A percentile compares a stretch with the other conserved stretches of the same genome.
Evolutionary conservation across 352 stramenopile species (phyloP).

Genomic region (Globisporangium viniferum): DNA sequence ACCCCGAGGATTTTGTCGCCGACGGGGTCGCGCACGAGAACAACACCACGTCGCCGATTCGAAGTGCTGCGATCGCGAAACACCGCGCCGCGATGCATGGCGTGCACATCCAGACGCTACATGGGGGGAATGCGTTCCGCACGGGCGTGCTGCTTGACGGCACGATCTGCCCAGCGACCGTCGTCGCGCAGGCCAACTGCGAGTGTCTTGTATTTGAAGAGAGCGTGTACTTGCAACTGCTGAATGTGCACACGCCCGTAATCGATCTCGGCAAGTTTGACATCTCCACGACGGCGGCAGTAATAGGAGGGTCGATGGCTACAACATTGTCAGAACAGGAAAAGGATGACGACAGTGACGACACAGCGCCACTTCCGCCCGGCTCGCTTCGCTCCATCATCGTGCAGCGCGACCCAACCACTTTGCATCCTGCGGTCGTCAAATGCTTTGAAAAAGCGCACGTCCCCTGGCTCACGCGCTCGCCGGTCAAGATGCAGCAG

Average conservation of each 20-base stretch:
- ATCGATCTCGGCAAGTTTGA: constrained; percentile 27
- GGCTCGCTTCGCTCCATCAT: constrained; percentile 12
- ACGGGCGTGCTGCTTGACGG: constrained; percentile 42
- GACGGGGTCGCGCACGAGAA: background rate
- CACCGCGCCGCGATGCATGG: constrained; percentile 46
- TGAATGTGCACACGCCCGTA: constrained; percentile 32
- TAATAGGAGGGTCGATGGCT: background rate
- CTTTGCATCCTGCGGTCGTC: constrained; percentile 21
- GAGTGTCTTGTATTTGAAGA: constrained; percentile 52
- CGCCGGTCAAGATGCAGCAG: constrained; percentile 32
- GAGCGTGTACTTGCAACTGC: constrained; percentile 29
- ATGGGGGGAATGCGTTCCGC: constrained; percentile 49
- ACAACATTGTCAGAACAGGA: background rate
- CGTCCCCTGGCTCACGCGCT: constrained; percentile 31
- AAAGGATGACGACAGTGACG: background rate
- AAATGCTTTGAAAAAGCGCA: constrained; percentile 25
- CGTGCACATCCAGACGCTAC: constrained; percentile 56
- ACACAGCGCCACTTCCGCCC: background rate
- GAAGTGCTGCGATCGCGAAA: constrained; percentile 13
- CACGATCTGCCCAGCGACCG: constrained; percentile 39
- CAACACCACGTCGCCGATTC: background rate
- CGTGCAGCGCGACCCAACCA: constrained; percentile 1
- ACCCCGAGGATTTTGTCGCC: constrained; percentile 27
- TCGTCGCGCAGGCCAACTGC: constrained; percentile 55
- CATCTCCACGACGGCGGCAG: background rate